Evolutionary conservation across 1,139 yeast species (phyloP).

Genomic region (Saccharomyces pastorianus): DNA sequence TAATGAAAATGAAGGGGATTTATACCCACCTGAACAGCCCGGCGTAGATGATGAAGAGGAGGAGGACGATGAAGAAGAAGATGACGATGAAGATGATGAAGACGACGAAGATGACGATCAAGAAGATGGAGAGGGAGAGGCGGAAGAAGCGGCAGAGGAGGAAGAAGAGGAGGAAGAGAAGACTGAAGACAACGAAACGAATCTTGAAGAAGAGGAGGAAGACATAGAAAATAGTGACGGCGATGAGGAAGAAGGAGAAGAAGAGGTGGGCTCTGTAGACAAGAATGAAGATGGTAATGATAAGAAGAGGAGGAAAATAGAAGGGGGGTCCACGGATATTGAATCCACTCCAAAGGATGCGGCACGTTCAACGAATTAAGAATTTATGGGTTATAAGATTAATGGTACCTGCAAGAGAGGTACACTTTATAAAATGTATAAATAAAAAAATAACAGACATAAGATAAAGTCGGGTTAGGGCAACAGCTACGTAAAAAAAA

Average conservation of each 20-base stretch:
- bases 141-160: slow-evolving; percentile 31
- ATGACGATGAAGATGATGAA: slow-evolving; percentile 45
- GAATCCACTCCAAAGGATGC: not conserved
- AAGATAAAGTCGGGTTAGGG: not conserved
- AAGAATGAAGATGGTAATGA: slow-evolving; percentile 9
- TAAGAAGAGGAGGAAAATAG: slow-evolving; percentile 17
- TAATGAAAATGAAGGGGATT: slow-evolving; percentile 50
- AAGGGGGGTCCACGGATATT: not conserved
- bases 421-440: not conserved
- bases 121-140: slow-evolving; percentile 36
- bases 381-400: not conserved
- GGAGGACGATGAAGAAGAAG: slow-evolving; percentile 50
- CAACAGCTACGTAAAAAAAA: not conserved
- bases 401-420: not conserved
- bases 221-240: slow-evolving; percentile 30
- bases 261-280: slow-evolving; percentile 15
- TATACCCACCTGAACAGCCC: slow-evolving; percentile 71
- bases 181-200: slow-evolving; percentile 35
- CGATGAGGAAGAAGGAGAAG: slow-evolving; percentile 26
- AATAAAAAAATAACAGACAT: not conserved
- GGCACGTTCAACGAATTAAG: not conserved
- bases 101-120: slow-evolving; percentile 41
- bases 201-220: slow-evolving; percentile 30
- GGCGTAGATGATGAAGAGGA: slow-evolving; percentile 50
- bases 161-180: slow-evolving; percentile 36